Percentiles rank a stretch among this genome's conserved stretches.
Evolutionary conservation across 2,329 filamentous ascomycete genomes (phyloP).

Genomic region (Neonectria hederae): DNA sequence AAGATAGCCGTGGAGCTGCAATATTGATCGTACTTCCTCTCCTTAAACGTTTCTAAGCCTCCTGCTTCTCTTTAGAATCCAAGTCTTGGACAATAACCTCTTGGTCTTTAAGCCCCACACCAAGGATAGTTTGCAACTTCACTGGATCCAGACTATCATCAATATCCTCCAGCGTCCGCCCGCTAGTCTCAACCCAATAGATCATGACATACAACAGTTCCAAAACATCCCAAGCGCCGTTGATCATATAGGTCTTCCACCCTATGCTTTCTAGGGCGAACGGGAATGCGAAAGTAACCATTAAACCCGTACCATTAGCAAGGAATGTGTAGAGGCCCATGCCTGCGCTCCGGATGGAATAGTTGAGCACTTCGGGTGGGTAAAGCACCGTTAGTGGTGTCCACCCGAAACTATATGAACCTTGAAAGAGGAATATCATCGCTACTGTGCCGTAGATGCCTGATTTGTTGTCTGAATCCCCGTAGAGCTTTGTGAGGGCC

Average conservation of each 20-base stretch:
- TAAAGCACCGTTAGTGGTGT: conserved; percentile 41
- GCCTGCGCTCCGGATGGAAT: conserved; percentile 40
- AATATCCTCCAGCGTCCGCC: conserved; percentile 20
- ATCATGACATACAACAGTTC: conserved; percentile 21
- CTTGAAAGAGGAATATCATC: conserved; percentile 43
- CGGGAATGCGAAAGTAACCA: conserved; percentile 33
- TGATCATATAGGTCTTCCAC: conserved; percentile 41
- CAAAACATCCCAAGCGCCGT: conserved; percentile 40
- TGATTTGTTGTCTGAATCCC: conserved; percentile 45
- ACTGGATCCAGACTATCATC: neutral
- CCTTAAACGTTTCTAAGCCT: too few relatives aligned
- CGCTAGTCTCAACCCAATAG: conserved; percentile 25
- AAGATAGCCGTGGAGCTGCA: too few relatives aligned
- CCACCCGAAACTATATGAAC: conserved; percentile 43
- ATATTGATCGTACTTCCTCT: too few relatives aligned
- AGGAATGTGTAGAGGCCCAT: conserved; percentile 48
- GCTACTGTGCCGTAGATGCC: conserved; percentile 51
- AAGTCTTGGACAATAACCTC: too few relatives aligned
- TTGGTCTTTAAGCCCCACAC: too few relatives aligned
- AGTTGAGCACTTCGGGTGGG: conserved; percentile 44
- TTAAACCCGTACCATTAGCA: conserved; percentile 10
- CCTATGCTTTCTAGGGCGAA: conserved; percentile 37
- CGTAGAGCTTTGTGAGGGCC: conserved; percentile 54
- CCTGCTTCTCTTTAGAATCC: too few relatives aligned
- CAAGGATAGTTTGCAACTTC: too few relatives aligned